These are phyloP conservation scores for Albugo candida DNA, from an alignment of 352 stramenopile species.

Conservation along the genomic window DNA sequence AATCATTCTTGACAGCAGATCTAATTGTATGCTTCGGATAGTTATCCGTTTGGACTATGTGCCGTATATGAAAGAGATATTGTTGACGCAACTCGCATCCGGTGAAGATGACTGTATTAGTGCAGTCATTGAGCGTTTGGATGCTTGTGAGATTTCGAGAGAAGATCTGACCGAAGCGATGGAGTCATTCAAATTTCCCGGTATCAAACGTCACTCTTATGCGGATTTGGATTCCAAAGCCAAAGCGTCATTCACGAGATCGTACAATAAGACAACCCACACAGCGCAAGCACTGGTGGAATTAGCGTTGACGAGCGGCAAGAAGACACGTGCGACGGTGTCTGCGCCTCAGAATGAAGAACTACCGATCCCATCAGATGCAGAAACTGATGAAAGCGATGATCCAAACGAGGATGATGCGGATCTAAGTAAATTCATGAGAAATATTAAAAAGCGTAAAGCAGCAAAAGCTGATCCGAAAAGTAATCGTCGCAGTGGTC, in stretches of 20 bases:
- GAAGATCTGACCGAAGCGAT: conserved; percentile 97
- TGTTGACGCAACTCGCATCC: conserved; percentile 51
- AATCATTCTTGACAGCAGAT: not conserved
- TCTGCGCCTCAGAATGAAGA: no score
- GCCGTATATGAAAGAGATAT: conserved; percentile 80
- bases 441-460: no score
- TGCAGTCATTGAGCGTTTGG: conserved; percentile 88
- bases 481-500: no score
- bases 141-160: conserved; percentile 92
- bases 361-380: no score
- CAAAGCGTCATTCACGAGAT: conserved; percentile 88
- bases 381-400: no score
- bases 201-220: conserved; percentile 58
- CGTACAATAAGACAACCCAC: conserved; percentile 13
- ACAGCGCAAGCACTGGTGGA: no score
- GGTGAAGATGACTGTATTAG: conserved; percentile 60
- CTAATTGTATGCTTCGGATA: conserved; percentile 6
- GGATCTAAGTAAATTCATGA: no score
- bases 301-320: no score
- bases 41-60: conserved; percentile 79
- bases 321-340: no score
- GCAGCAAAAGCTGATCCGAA: no score
- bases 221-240: conserved; percentile 63
- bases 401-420: no score
- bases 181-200: conserved; percentile 75